Evolutionary conservation across 495 filamentous ascomycete genomes (phyloP).

Genomic region (Letharia lupina): DNA sequence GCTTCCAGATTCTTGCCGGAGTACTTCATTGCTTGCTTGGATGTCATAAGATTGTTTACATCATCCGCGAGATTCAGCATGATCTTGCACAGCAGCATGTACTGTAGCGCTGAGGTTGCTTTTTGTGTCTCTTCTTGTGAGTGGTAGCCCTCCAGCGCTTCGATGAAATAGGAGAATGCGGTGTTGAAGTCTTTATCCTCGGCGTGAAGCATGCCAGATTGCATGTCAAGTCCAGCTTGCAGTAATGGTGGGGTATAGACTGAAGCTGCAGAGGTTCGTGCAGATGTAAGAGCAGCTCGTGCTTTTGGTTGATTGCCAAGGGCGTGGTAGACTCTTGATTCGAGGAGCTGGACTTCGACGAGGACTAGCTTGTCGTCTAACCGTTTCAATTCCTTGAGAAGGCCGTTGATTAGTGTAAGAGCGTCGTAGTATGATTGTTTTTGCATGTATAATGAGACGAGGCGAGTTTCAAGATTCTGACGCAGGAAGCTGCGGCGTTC

Average conservation of each 20-base stretch:
- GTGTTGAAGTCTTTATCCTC: conserved; percentile 99
- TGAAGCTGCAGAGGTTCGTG: conserved; percentile 86
- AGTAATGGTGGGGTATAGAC: conserved; percentile 94
- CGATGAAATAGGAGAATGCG: conserved; percentile 97
- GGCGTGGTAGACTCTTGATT: conserved; percentile 94
- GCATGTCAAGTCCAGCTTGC: conserved; percentile 96
- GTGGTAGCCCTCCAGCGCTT: conserved; percentile 94
- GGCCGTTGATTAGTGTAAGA: conserved; percentile 87
- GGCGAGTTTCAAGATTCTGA: conserved; percentile 93
- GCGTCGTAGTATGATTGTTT: conserved; percentile 96
- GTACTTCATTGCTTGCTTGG: conserved; percentile 93
- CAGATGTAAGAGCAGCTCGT: conserved; percentile 87
- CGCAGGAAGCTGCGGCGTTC: conserved; percentile 91
- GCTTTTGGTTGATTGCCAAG: conserved; percentile 95
- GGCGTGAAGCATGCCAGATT: conserved; percentile 95
- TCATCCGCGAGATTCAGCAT: conserved; percentile 97
- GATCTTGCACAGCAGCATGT: conserved; percentile 99
- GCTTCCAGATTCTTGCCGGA: conserved; percentile 90
- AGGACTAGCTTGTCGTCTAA: conserved; percentile 97
- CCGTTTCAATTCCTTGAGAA: conserved; percentile 92
- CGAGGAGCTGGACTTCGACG: conserved; percentile 96
- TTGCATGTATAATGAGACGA: conserved; percentile 88
- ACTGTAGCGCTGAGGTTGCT: conserved; percentile 88
- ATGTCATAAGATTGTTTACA: conserved; percentile 82
- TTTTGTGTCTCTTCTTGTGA: conserved; percentile 77